phyloP scores from a whole-genome alignment of 768 basidiomycete species.

The Russula sp. region DNA sequence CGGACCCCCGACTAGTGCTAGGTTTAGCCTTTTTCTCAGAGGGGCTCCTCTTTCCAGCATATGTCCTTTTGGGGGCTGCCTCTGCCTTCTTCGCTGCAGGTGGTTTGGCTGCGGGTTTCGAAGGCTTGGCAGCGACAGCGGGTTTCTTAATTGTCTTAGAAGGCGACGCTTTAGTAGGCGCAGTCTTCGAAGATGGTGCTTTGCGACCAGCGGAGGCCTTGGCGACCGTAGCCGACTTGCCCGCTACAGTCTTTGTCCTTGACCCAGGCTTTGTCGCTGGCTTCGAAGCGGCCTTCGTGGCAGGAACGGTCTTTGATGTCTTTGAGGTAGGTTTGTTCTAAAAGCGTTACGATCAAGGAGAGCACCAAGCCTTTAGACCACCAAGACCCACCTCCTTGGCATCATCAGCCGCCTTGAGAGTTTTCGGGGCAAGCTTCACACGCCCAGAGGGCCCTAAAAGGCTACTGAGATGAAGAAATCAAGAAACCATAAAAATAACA shows the following conservation, averaged over 20 bases:
- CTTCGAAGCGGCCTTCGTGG: constrained; percentile 28
- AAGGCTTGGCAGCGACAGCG: constrained; percentile 4
- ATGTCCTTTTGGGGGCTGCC: constrained; percentile 24
- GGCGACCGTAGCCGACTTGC: constrained; percentile 24
- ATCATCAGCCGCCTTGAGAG: constrained; percentile 37
- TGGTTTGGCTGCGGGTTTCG: constrained; percentile 13
- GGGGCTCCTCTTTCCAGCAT: constrained; percentile 16
- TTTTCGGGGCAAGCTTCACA: constrained; percentile 66
- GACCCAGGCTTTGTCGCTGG: constrained; percentile 26
- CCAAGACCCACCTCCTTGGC: constrained; percentile 49
- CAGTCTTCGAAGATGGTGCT: constrained; percentile 12
- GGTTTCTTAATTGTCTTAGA: constrained; percentile 17
- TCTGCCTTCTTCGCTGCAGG: constrained; percentile 27
- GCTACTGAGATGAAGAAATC: constrained; percentile 1
- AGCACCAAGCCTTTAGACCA: constrained; percentile 15
- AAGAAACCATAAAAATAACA: constrained; percentile 13
- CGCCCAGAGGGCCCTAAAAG: constrained; percentile 40
- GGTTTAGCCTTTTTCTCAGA: constrained; percentile 20
- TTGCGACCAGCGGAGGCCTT: constrained; percentile 29
- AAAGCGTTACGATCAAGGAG: constrained; percentile 22
- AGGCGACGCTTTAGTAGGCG: constrained; percentile 19
- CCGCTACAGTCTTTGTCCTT: constrained; percentile 29
- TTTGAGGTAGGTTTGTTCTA: constrained; percentile 35
- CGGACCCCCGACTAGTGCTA: constrained; percentile 36
- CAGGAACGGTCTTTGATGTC: constrained; percentile 26